Base-by-base conservation (phyloP, 2,329 filamentous ascomycete genomes). In the Trematosphaeria pertusa region DNA sequence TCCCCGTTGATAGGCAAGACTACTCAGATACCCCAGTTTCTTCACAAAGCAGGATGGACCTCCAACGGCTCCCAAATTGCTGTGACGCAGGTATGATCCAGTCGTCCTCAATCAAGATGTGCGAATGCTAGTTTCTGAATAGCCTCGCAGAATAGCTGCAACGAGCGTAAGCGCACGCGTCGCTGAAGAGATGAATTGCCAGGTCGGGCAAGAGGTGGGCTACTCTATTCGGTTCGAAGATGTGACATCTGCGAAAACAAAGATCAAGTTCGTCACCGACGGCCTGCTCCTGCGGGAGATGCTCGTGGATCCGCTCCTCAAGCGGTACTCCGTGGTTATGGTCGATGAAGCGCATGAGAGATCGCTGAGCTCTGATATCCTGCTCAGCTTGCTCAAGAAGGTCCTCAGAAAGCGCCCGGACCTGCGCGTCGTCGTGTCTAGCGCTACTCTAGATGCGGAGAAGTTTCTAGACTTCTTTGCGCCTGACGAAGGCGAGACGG, bases 321-420 rank as follows among this genome's bases (percentile, higher is more conserved):
- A 89, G 15, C 83, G 91, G 9, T 99, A 99, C 69, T 95, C 91
- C 0, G 88, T 96, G 34, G 90, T 99, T 61, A 97, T 99, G 91
- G 88, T 99, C 6, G 94, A 99, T 67, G 93, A 97, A 73, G 94
- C 93, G 5, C 94, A 99, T 67, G 93, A 97, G 73, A 82, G 94
- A 43, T 96, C 91, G 37, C 82, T 97, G 48, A 95, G 90, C 69
- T 96, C 92, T 0, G 94, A 99, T 65, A 84, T 99, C 10, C 78
- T 97, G 6, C 81, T 99, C 3, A 93, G 94, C 0, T 77, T 97
- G 11, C 73, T 99, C 30, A 97, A 96, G 70, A 97, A 97, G 71
- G 93, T 99, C 39, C 77, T 85, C 43, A 90, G 84, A 69, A 87
- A 85, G 63, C 81, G 94, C 33, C 82, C 87, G 6, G 92, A 97